These are phyloP conservation scores for Hammondia hammondi DNA, from an alignment of 169 alveolate species.

Conservation along the genomic window DNA sequence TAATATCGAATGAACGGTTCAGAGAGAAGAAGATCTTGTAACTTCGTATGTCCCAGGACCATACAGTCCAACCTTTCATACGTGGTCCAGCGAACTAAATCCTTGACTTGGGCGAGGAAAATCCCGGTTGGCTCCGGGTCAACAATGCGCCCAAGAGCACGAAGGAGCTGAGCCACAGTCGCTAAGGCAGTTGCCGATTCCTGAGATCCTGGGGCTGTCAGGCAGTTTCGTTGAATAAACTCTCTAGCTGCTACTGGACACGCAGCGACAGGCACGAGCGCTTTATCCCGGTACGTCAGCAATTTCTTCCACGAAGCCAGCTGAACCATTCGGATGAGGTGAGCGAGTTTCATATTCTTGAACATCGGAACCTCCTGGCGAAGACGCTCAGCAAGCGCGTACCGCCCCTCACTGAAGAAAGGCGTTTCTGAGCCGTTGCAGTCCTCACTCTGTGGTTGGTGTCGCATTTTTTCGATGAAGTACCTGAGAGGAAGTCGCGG, in stretches of 20 bases:
- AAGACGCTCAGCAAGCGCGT: slow-evolving; percentile 40
- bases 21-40: slow-evolving; percentile 27
- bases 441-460: background rate
- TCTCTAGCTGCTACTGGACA: slow-evolving; percentile 41
- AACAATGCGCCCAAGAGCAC: slow-evolving; percentile 35
- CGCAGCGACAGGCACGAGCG: slow-evolving; percentile 37
- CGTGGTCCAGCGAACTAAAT: slow-evolving; percentile 42
- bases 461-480: slow-evolving; percentile 46
- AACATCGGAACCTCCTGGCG: slow-evolving; percentile 36
- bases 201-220: background rate
- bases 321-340: slow-evolving; percentile 46
- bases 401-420: slow-evolving; percentile 27
- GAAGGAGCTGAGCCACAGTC: background rate
- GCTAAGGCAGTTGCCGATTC: slow-evolving; percentile 8
- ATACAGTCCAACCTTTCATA: slow-evolving; percentile 18
- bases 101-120: slow-evolving; percentile 39
- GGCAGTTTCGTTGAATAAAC: background rate
- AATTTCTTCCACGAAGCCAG: slow-evolving; percentile 35
- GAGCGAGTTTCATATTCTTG: background rate
- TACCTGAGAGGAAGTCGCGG: background rate
- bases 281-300: slow-evolving; percentile 32
- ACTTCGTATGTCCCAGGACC: slow-evolving; percentile 37
- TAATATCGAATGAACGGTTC: slow-evolving; percentile 36
- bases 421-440: background rate
- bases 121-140: slow-evolving; percentile 39